phyloP scores from a whole-genome alignment of 768 basidiomycete genomes.

The Leccinellum albellum region DNA sequence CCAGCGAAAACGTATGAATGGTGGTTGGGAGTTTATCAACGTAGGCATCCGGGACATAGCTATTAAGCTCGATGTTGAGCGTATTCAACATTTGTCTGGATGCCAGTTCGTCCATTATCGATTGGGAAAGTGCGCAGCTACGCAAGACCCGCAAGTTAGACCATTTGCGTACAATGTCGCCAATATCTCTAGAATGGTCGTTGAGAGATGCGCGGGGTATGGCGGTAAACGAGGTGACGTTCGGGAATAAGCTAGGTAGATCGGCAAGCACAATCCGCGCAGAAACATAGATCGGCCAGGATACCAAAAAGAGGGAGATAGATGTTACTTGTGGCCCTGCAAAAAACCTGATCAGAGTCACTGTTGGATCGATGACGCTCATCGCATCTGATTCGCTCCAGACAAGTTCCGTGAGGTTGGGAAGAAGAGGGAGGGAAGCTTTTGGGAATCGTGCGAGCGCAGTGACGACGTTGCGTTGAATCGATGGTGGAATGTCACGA shows the following conservation, averaged over 20 bases:
- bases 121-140: conserved; percentile 10
- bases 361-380: conserved; percentile 1
- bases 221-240: conserved; percentile 15
- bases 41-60: neutral
- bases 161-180: conserved; percentile 11
- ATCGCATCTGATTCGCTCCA: conserved; percentile 3
- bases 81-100: conserved; percentile 3
- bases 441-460: conserved; percentile 6
- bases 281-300: conserved; percentile 3
- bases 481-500: neutral
- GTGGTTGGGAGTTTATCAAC: conserved; percentile 2
- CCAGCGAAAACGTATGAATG: conserved; percentile 9
- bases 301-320: conserved; percentile 2
- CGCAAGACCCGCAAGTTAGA: conserved; percentile 1
- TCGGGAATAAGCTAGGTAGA: conserved; percentile 10
- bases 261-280: neutral
- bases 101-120: conserved; percentile 7
- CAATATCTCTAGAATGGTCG: conserved; percentile 8
- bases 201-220: conserved; percentile 5
- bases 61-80: conserved; percentile 10
- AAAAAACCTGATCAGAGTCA: conserved; percentile 13
- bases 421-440: conserved; percentile 14
- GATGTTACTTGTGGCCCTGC: conserved; percentile 4
- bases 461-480: conserved; percentile 3
- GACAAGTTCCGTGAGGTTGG: conserved; percentile 12